Percentiles rank a stretch among this genome's conserved stretches.
phyloP scores from a whole-genome alignment of 2,329 filamentous ascomycete species.

The Orbilia brochopaga region DNA sequence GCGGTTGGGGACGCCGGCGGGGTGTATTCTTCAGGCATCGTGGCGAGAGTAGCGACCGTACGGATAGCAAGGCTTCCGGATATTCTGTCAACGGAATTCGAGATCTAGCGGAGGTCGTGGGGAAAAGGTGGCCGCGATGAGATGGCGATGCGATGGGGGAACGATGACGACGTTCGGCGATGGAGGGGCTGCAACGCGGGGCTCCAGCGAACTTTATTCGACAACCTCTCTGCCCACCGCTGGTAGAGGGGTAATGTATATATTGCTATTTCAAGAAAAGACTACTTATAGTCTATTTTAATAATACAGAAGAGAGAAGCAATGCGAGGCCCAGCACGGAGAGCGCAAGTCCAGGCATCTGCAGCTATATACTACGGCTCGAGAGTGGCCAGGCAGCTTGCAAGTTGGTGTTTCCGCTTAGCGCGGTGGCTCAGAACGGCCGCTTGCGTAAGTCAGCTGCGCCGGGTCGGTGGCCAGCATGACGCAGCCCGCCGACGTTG shows the following conservation, averaged over 20 bases:
- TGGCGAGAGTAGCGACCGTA: conserved; percentile 3
- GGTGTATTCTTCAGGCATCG: conserved; percentile 53
- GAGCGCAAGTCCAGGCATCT: neutral
- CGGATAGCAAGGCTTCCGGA: conserved; percentile 28
- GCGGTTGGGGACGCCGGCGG: conserved; percentile 73
- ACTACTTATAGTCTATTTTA: neutral
- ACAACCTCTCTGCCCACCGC: neutral
- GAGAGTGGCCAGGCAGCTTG: conserved; percentile 13
- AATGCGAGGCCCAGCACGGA: conserved; percentile 1
- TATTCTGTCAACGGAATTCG: conserved; percentile 34
- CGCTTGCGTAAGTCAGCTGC: conserved; percentile 51
- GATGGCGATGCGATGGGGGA: conserved; percentile 14
- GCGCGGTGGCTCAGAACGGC: conserved; percentile 44
- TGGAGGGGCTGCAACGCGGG: conserved; percentile 22
- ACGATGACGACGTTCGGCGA: conserved; percentile 21
- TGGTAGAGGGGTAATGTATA: neutral
- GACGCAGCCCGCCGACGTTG: conserved; percentile 33
- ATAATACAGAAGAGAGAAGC: neutral
- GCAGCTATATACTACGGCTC: conserved; percentile 10
- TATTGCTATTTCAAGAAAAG: neutral
- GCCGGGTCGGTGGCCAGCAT: conserved; percentile 40
- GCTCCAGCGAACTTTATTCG: neutral
- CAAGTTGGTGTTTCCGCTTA: conserved; percentile 3
- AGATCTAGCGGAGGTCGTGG: neutral
- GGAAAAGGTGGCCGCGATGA: neutral